Evolutionary conservation across 805 yeast genomes (phyloP).

Genomic region (Barnettozyma botsteinii): DNA sequence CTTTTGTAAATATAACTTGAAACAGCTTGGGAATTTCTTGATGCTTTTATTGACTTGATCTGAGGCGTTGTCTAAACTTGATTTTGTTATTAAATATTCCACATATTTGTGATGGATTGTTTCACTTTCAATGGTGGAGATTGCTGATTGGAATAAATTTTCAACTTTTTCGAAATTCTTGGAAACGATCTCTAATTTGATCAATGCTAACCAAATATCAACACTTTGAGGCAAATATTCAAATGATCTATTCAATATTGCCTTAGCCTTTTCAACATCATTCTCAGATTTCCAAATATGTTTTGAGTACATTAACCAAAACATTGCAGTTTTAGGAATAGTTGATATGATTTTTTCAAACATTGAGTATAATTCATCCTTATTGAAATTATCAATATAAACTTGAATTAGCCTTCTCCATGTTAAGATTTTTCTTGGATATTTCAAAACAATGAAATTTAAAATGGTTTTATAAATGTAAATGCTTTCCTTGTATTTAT

Average conservation of each 20-base stretch:
- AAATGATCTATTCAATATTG: constrained; percentile 45
- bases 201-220: constrained; percentile 65
- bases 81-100: constrained; percentile 40
- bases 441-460: constrained; percentile 38
- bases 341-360: constrained; percentile 49
- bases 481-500: constrained; percentile 17
- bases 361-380: constrained; percentile 33
- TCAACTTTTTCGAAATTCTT: constrained; percentile 32
- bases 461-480: constrained; percentile 36
- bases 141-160: constrained; percentile 35
- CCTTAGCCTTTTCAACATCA: constrained; percentile 47
- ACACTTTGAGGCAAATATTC: constrained; percentile 39
- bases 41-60: constrained; percentile 42
- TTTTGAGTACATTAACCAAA: constrained; percentile 68
- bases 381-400: constrained; percentile 27
- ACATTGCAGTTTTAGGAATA: constrained; percentile 43
- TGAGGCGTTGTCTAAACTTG: constrained; percentile 33
- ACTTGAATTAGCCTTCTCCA: constrained; percentile 45
- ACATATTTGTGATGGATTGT: constrained; percentile 60
- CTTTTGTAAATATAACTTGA: constrained; percentile 55
- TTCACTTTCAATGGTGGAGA: constrained; percentile 31
- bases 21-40: constrained; percentile 39
- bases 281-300: constrained; percentile 49
- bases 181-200: constrained; percentile 52
- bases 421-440: constrained; percentile 39